Evolutionary conservation across 2,329 filamentous ascomycete species (phyloP), one percentile per base, ranked within the genome.

Genomic region (Alternaria atra): DNA sequence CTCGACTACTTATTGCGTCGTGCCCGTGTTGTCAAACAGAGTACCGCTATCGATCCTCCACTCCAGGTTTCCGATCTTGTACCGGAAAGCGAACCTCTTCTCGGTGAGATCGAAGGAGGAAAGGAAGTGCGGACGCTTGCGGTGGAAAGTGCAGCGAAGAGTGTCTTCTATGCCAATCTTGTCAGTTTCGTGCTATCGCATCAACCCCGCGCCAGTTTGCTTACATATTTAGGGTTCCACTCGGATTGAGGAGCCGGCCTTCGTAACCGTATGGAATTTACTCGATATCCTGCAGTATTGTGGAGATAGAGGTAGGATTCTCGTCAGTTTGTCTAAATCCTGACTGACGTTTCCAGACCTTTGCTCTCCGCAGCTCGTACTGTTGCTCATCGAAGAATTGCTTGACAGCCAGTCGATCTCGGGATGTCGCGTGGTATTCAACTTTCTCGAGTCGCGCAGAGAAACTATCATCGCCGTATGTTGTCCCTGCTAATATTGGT

Each of bases 331-430:
- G 9, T 17, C 25, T 6, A 7, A 5, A 7, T 27, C 6, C 5
- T 13, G 9, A 2, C 66, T 72, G 50, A 73, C 50, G 8, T n/a
- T 1, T 2, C 60, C 80, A 80, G 82, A 79, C 10, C 73, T 86
- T 70, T 89, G 87, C 69, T 93, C 97, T 66, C 88, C 92, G 0
- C 91, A 91, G 17, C 84, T 99, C 8, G 85, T 95, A 7, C 93
- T 97, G 73, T 94, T 92, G 86, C 87, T 99, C 15, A 89, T 97
- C 20, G 95, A 99, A 77, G 95, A 98, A 79, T 86, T 99, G 1
- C 85, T 99, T 27, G 96, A 99, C 78, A 97, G 93, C 73, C 94
- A 99, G 78, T 97, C 94, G 0, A 97, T 97, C 42, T 87, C 93
- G 25, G 94, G 92, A 32, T 99, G 95, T 76, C 90, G 93, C 61